Evolutionary conservation across 2,329 filamentous ascomycete genomes (phyloP).

Genomic region (Alternaria angustiovoidea): DNA sequence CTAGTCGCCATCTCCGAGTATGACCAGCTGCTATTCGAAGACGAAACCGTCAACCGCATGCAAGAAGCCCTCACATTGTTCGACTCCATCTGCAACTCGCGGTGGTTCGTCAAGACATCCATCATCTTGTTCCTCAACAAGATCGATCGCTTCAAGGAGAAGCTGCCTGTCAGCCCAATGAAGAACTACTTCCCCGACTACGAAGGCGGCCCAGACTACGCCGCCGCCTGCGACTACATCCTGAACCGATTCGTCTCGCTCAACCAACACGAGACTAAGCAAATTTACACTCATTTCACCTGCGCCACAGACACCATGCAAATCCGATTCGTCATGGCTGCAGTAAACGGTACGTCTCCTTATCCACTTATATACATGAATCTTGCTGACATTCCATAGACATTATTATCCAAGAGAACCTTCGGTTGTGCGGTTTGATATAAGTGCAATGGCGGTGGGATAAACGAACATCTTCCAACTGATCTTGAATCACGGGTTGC

Average conservation of each 20-base stretch:
- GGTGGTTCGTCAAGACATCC: conserved; percentile 76
- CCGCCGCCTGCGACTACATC: conserved; percentile 96
- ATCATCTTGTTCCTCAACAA: conserved; percentile 80
- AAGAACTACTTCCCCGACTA: conserved; percentile 80
- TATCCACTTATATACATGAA: not conserved
- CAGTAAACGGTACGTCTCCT: conserved; percentile 83
- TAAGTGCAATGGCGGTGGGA: conserved; percentile 59
- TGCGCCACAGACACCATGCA: conserved; percentile 98
- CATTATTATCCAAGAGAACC: conserved; percentile 99
- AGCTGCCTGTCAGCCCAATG: conserved; percentile 76
- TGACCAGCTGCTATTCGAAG: conserved; percentile 93
- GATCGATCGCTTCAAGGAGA: conserved; percentile 79
- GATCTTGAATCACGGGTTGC: conserved; percentile 48
- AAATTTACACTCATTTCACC: conserved; percentile 99
- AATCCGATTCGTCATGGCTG: conserved; percentile 99
- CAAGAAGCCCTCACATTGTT: conserved; percentile 75
- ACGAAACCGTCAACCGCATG: conserved; percentile 85
- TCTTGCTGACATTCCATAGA: conserved; percentile 67
- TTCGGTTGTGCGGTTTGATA: conserved; percentile 95
- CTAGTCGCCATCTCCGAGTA: conserved; percentile 97
- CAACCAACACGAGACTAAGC: conserved; percentile 99
- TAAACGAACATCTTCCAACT: conserved; percentile 39
- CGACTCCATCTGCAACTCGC: conserved; percentile 76
- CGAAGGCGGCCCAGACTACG: conserved; percentile 92
- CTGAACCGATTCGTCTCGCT: conserved; percentile 97